phyloP scores from a whole-genome alignment of 2,329 filamentous ascomycete genomes.

The Passalora sequoiae region DNA sequence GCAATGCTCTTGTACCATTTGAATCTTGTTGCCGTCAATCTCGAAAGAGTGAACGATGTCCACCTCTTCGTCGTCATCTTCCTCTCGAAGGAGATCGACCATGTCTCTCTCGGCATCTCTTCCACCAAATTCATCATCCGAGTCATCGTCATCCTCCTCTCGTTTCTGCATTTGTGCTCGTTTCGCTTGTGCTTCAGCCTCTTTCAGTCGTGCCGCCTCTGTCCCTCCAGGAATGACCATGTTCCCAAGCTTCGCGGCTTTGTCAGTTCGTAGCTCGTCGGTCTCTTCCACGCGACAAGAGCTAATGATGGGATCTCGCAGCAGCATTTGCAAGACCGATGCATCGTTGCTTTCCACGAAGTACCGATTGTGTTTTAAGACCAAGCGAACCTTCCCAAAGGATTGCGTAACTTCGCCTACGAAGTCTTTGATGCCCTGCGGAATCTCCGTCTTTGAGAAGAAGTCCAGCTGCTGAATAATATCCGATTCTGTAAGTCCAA shows the following conservation, averaged over 20 bases:
- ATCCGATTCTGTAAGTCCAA: slow-evolving; percentile 82
- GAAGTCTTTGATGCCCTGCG: slow-evolving; percentile 72
- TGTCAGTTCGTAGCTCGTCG: slow-evolving; percentile 70
- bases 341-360: slow-evolving; percentile 90
- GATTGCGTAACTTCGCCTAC: slow-evolving; percentile 79
- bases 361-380: slow-evolving; percentile 89
- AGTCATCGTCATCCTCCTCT: slow-evolving; percentile 48
- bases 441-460: slow-evolving; percentile 82
- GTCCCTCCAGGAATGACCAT: slow-evolving; percentile 93
- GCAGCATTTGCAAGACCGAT: slow-evolving; percentile 75
- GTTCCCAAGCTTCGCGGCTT: slow-evolving; percentile 78
- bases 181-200: slow-evolving; percentile 54
- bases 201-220: slow-evolving; percentile 80
- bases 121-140: slow-evolving; percentile 52
- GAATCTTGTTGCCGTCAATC: slow-evolving; percentile 75
- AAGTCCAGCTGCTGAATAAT: slow-evolving; percentile 85
- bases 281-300: slow-evolving; percentile 68
- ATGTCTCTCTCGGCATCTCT: slow-evolving; percentile 51
- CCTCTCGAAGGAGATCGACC: slow-evolving; percentile 61
- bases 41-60: slow-evolving; percentile 92
- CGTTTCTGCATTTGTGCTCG: slow-evolving; percentile 38
- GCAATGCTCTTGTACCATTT: slow-evolving; percentile 83
- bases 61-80: slow-evolving; percentile 71
- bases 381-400: slow-evolving; percentile 92
- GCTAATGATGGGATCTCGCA: slow-evolving; percentile 78